Base-by-base conservation (phyloP, 108 stramenopile genomes). In the Cyclotella cryptica region DNA sequence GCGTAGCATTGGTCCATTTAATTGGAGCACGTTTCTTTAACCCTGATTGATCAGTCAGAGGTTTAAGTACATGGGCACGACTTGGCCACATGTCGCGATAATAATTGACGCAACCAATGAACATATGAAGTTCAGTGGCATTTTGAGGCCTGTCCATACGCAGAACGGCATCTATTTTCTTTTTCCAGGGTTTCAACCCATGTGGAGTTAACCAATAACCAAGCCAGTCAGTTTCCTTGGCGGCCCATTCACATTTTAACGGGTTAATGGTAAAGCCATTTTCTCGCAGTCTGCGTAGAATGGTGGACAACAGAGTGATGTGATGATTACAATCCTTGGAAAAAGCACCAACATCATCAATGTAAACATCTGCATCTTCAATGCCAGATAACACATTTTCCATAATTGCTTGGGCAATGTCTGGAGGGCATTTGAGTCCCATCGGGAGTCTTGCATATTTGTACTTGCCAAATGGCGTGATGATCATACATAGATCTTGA, bases 391-490 rank as follows among this genome's bases (percentile, higher is more conserved):
- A 81, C 84, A 35, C 35, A 13, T 22, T 44, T 79, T 63, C 80
- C 80, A 77, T 14, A 61, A 59, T 39, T 69, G 51, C 19, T 53
- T 87, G 86, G 0, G 80, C 83, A n/a, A 69, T 35, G 6, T 35
- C 35, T 6, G 6, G 6, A 35, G 2, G 6, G 35, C 35, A n/a
- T 6, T 6, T 35, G 4, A 35, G 6, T 35, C 4, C 6, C 35
- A 35, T 35, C 6, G 35, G 2, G 35, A 35, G 35, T 35, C 4
- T 35, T 24, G 14, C 22, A 13, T 58, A 24, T 13, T 51, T 21
- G 45, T n/a, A 83, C 39, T 64, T 72, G 17, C 86, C 89, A 71
- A 80, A 86, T 39, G 85, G 89, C 0, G 83, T 85, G 49, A 42
- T 45, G 14, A 85, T 81, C 17, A 58, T 52, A 17, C 75, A 70